Evolutionary conservation across 2,329 filamentous ascomycete species (phyloP).

Genomic region (Aspergillus ibericus): DNA sequence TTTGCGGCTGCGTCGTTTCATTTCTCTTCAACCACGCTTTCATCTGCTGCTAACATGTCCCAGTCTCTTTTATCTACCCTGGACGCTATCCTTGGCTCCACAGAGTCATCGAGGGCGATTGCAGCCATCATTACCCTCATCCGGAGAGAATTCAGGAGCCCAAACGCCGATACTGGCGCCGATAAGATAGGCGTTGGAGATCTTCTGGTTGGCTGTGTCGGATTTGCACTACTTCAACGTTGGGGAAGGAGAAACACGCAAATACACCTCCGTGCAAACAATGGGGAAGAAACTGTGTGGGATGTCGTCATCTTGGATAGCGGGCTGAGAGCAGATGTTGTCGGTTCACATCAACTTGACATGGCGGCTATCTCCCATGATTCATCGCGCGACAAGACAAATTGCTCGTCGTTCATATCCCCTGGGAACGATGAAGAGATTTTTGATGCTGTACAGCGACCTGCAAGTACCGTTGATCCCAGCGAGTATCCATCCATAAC

Average conservation of each 20-base stretch:
- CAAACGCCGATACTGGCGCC: slow-evolving; percentile 30
- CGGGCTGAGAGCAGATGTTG: slow-evolving; percentile 48
- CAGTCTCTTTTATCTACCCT: slow-evolving; percentile 47
- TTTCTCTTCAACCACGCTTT: slow-evolving; percentile 45
- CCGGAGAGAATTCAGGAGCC: slow-evolving; percentile 44
- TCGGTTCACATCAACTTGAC: slow-evolving; percentile 42
- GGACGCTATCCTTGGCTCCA: slow-evolving; percentile 50
- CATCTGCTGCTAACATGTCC: slow-evolving; percentile 44
- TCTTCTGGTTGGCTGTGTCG: slow-evolving; percentile 45
- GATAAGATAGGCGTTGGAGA: slow-evolving; percentile 46
- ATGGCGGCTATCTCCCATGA: slow-evolving; percentile 42
- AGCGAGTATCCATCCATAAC: slow-evolving; percentile 30
- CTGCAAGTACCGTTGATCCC: slow-evolving; percentile 24
- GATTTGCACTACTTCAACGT: slow-evolving; percentile 48
- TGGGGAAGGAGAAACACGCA: slow-evolving; percentile 49
- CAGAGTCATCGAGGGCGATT: slow-evolving; percentile 50
- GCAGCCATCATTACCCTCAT: slow-evolving; percentile 50
- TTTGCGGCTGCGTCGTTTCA: slow-evolving; percentile 49
- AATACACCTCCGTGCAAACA: slow-evolving; percentile 38
- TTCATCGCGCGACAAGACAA: slow-evolving; percentile 47
- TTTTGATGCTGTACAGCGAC: slow-evolving; percentile 43
- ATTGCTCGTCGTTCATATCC: slow-evolving; percentile 54
- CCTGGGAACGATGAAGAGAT: slow-evolving; percentile 37
- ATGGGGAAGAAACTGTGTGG: slow-evolving; percentile 49
- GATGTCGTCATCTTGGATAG: slow-evolving; percentile 51